These are phyloP conservation scores for Coemansia sp. DNA, from an alignment of 192 early-diverging fungal genomes.

Conservation along the genomic window DNA sequence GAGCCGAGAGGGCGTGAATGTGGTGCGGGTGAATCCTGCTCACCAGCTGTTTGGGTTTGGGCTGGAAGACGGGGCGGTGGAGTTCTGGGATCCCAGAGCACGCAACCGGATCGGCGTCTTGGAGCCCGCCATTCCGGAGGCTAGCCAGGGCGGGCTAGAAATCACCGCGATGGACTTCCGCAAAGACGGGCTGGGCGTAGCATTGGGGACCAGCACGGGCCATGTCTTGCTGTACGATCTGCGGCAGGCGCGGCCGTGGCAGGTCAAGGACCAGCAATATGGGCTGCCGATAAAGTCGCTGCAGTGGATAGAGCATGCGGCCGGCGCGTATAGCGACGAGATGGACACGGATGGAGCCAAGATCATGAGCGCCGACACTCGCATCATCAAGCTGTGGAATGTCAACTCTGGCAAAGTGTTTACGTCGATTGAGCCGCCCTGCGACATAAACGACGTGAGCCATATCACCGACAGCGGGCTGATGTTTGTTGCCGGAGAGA, in stretches of 20 bases:
- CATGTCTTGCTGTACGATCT: slow-evolving; percentile 93
- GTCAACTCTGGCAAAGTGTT: slow-evolving; percentile 77
- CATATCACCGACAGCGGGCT: slow-evolving; percentile 78
- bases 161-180: slow-evolving; percentile 79
- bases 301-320: slow-evolving; percentile 63
- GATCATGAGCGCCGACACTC: slow-evolving; percentile 82
- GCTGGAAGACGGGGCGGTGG: slow-evolving; percentile 78
- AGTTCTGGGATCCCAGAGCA: slow-evolving; percentile 95
- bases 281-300: slow-evolving; percentile 88
- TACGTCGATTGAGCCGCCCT: slow-evolving; percentile 87
- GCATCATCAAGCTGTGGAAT: slow-evolving; percentile 95
- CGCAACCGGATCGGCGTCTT: slow-evolving; percentile 72
- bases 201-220: slow-evolving; percentile 86
- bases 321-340: slow-evolving; percentile 17
- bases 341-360: slow-evolving; percentile 57
- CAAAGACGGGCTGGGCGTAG: slow-evolving; percentile 80
- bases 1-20: slow-evolving; percentile 65
- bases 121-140: slow-evolving; percentile 49
- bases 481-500: slow-evolving; percentile 88
- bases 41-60: slow-evolving; percentile 93
- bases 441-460: slow-evolving; percentile 92
- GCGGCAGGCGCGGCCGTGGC: slow-evolving; percentile 73
- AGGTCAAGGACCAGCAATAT: slow-evolving; percentile 97
- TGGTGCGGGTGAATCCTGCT: slow-evolving; percentile 78
- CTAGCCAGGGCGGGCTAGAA: slow-evolving; percentile 44